Evolutionary conservation across 2,329 filamentous ascomycete genomes (phyloP).

Genomic region (Neonectria faginata): DNA sequence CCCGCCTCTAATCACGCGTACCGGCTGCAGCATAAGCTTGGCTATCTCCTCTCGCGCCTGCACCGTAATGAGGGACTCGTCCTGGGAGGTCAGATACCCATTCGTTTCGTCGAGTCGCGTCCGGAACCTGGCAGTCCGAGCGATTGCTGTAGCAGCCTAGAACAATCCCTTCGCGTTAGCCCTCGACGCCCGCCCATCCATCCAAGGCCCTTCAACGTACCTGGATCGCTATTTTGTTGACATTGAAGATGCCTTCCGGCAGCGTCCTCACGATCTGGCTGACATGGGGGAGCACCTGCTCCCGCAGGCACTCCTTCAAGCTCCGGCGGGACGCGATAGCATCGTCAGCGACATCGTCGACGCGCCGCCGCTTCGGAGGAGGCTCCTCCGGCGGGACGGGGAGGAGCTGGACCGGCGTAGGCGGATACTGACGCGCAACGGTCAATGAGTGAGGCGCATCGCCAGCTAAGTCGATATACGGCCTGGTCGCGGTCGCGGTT

Average conservation of each 20-base stretch:
- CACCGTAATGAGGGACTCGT: conserved; percentile 35
- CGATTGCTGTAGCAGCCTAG: conserved; percentile 43
- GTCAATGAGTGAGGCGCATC: conserved; percentile 29
- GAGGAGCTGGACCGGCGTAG: conserved; percentile 27
- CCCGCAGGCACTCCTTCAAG: conserved; percentile 44
- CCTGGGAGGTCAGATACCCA: conserved; percentile 30
- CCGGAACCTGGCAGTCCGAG: conserved; percentile 39
- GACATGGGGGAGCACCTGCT: conserved; percentile 51
- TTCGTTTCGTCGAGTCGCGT: conserved; percentile 40
- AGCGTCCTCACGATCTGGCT: conserved; percentile 43
- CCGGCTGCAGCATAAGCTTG: conserved; percentile 36
- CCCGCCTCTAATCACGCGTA: conserved; percentile 26
- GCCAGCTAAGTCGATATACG: conserved; percentile 47
- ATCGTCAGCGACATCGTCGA: conserved; percentile 36
- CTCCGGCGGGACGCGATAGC: conserved; percentile 30
- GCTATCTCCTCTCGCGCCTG: conserved; percentile 37
- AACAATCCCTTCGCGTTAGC: not conserved
- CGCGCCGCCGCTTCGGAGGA: conserved; percentile 48
- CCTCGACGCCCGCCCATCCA: too few species aligned
- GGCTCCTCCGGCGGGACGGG: conserved; percentile 40
- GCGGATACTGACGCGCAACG: conserved; percentile 13
- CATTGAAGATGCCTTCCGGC: conserved; percentile 36
- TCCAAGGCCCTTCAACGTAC: conserved; percentile 38
- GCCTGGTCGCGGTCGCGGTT: conserved; percentile 41
- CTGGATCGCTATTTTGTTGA: conserved; percentile 47